Percentiles rank a stretch among this genome's conserved stretches.
Conservation (phyloP, 176 grass and related monocot genomes). For the Carex littledalei region DNA sequence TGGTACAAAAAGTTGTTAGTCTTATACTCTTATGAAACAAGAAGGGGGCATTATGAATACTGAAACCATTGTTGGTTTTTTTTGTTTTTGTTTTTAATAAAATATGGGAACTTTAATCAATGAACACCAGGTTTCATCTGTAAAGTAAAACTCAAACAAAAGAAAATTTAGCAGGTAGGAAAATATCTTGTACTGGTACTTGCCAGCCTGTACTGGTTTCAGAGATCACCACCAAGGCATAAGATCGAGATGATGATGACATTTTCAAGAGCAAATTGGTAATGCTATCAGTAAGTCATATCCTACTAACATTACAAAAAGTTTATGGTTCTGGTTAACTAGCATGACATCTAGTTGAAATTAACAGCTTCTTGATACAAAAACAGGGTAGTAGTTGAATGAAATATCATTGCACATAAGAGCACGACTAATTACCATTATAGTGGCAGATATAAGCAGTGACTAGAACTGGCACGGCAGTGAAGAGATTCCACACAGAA, state of each 20-base stretch:
- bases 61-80: background rate
- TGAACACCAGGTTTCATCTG: background rate
- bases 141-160: background rate
- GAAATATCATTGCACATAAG: background rate
- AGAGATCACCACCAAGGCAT: background rate
- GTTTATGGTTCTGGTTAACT: background rate
- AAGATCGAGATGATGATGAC: background rate
- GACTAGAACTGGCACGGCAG: conserved; percentile 83
- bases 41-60: background rate
- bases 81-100: no score
- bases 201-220: background rate
- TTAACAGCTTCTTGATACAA: background rate
- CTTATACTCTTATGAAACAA: background rate
- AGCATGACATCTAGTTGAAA: background rate
- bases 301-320: background rate
- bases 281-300: background rate
- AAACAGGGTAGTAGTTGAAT: background rate
- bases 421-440: conserved; percentile 46
- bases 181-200: no score
- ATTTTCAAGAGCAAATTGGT: background rate
- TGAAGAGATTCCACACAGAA: conserved; percentile 93
- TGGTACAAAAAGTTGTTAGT: conserved; percentile 9
- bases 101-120: background rate
- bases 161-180: background rate
- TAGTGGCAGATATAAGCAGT: conserved; percentile 96